phyloP scores from a whole-genome alignment of 1,284 basidiomycete species.

The Cerrena zonata region DNA sequence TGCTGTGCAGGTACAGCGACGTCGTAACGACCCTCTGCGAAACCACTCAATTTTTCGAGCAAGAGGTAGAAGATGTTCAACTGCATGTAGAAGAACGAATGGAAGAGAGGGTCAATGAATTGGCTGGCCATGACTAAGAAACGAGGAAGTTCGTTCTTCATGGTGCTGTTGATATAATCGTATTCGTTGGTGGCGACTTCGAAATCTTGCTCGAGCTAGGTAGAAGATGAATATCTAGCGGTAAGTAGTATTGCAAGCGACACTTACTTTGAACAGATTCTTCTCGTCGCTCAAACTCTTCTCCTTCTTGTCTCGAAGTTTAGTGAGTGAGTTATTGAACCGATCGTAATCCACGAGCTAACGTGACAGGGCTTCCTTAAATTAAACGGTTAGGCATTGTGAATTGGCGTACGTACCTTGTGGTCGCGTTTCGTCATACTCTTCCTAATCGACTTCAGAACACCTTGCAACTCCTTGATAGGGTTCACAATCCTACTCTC shows the following conservation, averaged over 20 bases:
- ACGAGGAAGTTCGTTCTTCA: constrained; percentile 89
- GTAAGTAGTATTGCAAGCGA: too few relatives aligned
- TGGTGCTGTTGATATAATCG: constrained; percentile 88
- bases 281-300: constrained; percentile 91
- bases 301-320: constrained; percentile 95
- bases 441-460: constrained; percentile 89
- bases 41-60: constrained; percentile 86
- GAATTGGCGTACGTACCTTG: constrained; percentile 65
- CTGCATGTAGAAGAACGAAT: constrained; percentile 99
- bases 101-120: constrained; percentile 94
- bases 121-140: constrained; percentile 85
- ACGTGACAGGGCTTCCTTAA: neutral
- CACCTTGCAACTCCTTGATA: constrained; percentile 80
- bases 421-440: constrained; percentile 94
- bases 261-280: constrained; percentile 93
- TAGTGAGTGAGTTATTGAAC: constrained; percentile 91
- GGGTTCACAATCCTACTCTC: constrained; percentile 83
- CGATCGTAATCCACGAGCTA: constrained; percentile 92
- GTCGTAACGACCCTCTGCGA: constrained; percentile 83
- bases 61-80: constrained; percentile 92
- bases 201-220: constrained; percentile 95
- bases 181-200: constrained; percentile 93
- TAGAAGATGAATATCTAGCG: neutral
- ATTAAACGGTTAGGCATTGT: neutral
- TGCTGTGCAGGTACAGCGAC: constrained; percentile 59